Evolutionary conservation across 1,139 yeast species (phyloP), one percentile per base, ranked within the genome.

Genomic region (Pichia sp.): DNA sequence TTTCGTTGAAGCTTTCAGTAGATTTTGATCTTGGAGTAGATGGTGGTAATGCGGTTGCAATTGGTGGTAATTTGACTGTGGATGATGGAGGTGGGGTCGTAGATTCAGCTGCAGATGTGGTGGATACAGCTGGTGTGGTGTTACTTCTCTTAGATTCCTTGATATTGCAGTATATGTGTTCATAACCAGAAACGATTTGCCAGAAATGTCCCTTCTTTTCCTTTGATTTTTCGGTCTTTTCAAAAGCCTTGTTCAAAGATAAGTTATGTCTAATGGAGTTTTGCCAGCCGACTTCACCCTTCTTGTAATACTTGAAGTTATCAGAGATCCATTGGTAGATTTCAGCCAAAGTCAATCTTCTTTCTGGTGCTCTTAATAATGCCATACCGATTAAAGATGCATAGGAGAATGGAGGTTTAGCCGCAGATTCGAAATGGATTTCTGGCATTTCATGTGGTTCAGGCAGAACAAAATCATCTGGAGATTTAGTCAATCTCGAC

Each of bases 161-260:
- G 7, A 79, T 80, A 61, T 83, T 86, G 60, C 87, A 74, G 61
- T 93, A 93, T 65, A 85, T 89, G 54, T 80, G 80, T 66, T 91
- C 97, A 61, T 76, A 80, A 4, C 96, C 96, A 20, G 79, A 73
- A 53, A 85, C 90, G 46, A 93, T 88, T 58, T 87, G 82, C 99
- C 99, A 94, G 67, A 85, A 93, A 68, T 91, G 96, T 31, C 99
- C 99, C 69, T 93, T 93, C 7, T 98, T 98, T 66, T 88, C 96
- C 58, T 87, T 85, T 15, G 96, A 91, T 63, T 93, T 85, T 56
- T 88, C 96, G 34, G 95, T 89, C 67, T 93, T 93, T 47, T 85
- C 77, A 63, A 87, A 87, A 10, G 95, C 93, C 65, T 87, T 87
- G 65, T 86, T 87, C 46, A 87, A 70, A 3, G 94, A 85, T 40